These are phyloP conservation scores for Globisporangium splendens DNA, from an alignment of 352 stramenopile species.

Conservation along the genomic window DNA sequence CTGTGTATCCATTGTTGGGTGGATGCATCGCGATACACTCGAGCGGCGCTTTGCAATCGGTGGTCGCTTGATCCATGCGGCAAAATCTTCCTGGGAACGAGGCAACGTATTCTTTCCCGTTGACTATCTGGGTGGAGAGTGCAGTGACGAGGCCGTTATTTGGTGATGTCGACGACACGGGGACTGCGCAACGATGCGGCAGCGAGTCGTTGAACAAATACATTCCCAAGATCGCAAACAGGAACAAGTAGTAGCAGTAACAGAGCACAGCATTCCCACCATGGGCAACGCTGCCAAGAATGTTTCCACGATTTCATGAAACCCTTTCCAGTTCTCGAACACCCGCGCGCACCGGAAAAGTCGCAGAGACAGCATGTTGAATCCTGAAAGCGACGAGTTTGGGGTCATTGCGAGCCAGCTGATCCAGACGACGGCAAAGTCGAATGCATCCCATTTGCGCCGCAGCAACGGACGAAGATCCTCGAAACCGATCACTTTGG, in stretches of 20 bases:
- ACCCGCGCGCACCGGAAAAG: slow-evolving; percentile 68
- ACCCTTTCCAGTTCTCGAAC: slow-evolving; percentile 73
- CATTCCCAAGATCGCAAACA: slow-evolving; percentile 85
- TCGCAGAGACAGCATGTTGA: slow-evolving; percentile 69
- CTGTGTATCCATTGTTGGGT: slow-evolving; percentile 72
- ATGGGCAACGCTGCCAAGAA: slow-evolving; percentile 70
- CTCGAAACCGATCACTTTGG: slow-evolving; percentile 64
- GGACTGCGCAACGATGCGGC: slow-evolving; percentile 57
- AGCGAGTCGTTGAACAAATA: slow-evolving; percentile 85
- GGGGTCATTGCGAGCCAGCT: slow-evolving; percentile 63
- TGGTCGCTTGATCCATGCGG: slow-evolving; percentile 13
- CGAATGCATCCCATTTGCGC: slow-evolving; percentile 69
- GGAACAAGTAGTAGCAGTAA: slow-evolving; percentile 84
- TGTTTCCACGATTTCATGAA: slow-evolving; percentile 77
- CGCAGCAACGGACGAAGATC: slow-evolving; percentile 51
- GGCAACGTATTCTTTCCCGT: slow-evolving; percentile 37
- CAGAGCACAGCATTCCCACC: slow-evolving; percentile 71
- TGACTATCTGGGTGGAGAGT: slow-evolving; percentile 15
- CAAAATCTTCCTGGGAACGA: slow-evolving; percentile 60
- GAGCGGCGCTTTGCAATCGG: slow-evolving; percentile 31
- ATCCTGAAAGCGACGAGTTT: slow-evolving; percentile 38
- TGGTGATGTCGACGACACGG: slow-evolving; percentile 16
- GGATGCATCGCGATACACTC: slow-evolving; percentile 56
- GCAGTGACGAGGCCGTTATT: slow-evolving; percentile 8
- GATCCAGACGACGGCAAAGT: slow-evolving; percentile 53